Evolutionary conservation across 192 early-diverging fungal species (phyloP).

Genomic region (Mortierella antarctica): DNA sequence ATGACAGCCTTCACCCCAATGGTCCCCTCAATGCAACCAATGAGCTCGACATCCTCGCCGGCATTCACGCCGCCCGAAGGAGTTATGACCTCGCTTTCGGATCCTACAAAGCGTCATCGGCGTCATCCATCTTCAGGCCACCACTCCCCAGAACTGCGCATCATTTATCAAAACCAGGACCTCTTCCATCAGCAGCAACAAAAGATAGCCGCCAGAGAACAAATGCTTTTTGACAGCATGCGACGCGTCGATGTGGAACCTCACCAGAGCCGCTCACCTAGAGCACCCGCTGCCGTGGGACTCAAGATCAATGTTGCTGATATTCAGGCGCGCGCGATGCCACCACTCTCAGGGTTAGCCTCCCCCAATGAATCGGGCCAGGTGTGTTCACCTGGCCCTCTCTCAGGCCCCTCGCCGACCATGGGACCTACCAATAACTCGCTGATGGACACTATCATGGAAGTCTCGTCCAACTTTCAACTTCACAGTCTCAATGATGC

Average conservation of each 20-base stretch:
- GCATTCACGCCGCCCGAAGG: slow-evolving; percentile 34
- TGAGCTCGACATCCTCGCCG: slow-evolving; percentile 22
- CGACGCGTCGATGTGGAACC: slow-evolving; percentile 28
- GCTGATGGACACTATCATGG: slow-evolving; percentile 50
- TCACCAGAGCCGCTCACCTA: slow-evolving; percentile 46
- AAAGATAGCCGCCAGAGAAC: slow-evolving; percentile 42
- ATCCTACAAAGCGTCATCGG: slow-evolving; percentile 34
- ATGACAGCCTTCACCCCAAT: slow-evolving; percentile 31
- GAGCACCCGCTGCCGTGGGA: slow-evolving; percentile 28
- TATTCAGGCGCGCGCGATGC: slow-evolving; percentile 42
- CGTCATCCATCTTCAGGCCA: slow-evolving; percentile 50
- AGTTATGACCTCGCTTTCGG: slow-evolving; percentile 5
- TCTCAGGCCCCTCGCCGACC: slow-evolving; percentile 38
- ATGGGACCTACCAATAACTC: slow-evolving; percentile 33
- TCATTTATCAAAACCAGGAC: slow-evolving; percentile 23
- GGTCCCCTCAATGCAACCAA: slow-evolving; percentile 35
- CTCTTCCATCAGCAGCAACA: slow-evolving; percentile 31
- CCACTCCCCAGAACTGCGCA: slow-evolving; percentile 41
- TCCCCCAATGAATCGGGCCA: slow-evolving; percentile 41
- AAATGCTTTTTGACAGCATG: slow-evolving; percentile 6
- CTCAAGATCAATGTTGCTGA: slow-evolving; percentile 40
- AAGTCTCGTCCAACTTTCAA: slow-evolving; percentile 38
- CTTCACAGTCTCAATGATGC: slow-evolving; percentile 43
- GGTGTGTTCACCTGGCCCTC: slow-evolving; percentile 28
- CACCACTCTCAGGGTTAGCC: slow-evolving; percentile 18